Evolutionary conservation across 306 rosid genomes (phyloP).

Genomic region (Ochetophila trinervis): DNA sequence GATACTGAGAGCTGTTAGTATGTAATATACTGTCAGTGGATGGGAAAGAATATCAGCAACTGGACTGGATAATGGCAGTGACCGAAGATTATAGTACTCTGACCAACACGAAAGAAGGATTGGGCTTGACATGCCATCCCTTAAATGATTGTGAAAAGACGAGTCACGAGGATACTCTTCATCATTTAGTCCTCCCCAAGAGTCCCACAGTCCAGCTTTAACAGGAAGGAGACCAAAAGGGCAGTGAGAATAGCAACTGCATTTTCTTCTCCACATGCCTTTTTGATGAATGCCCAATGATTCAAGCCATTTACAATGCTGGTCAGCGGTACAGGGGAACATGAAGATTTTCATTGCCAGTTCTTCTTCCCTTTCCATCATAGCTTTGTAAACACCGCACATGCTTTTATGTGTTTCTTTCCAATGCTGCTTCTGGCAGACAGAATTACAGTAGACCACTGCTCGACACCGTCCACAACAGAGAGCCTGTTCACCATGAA

Average conservation of each 20-base stretch:
- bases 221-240: conserved; percentile 60
- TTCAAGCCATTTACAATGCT: conserved; percentile 67
- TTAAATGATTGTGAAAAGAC: conserved; percentile 44
- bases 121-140: conserved; percentile 30
- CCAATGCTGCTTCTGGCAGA: conserved; percentile 65
- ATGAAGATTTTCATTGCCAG: conserved; percentile 50
- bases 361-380: conserved; percentile 76
- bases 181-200: conserved; percentile 58
- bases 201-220: conserved; percentile 51
- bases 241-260: conserved; percentile 56
- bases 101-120: conserved; percentile 62
- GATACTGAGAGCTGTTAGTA: conserved; percentile 52
- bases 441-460: conserved; percentile 47
- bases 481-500: conserved; percentile 32
- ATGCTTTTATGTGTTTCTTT: conserved; percentile 45
- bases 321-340: conserved; percentile 55
- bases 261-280: conserved; percentile 70
- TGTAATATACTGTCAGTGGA: conserved; percentile 55
- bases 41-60: conserved; percentile 57
- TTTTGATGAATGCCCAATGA: conserved; percentile 53
- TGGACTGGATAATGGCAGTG: conserved; percentile 52
- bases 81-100: conserved; percentile 59
- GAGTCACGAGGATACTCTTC: conserved; percentile 52
- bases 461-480: conserved; percentile 47
- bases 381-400: conserved; percentile 56